Evolutionary conservation across 805 yeast species (phyloP).

Genomic region (Metschnikowia orientalis): DNA sequence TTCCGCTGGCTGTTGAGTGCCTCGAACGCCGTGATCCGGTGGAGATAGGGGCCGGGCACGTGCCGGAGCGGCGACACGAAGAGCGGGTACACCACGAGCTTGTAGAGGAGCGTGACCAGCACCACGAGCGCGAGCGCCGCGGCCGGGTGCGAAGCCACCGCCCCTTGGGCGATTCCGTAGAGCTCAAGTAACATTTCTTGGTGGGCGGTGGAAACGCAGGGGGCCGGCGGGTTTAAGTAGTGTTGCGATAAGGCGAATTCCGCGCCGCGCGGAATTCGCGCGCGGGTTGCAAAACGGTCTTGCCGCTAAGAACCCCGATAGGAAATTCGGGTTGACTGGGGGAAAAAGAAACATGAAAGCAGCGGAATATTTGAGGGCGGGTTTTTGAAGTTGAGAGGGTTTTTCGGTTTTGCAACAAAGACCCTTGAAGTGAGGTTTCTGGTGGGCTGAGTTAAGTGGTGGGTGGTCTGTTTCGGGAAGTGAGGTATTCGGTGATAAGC

Average conservation of each 20-base stretch:
- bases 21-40: slow-evolving; percentile 40
- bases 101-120: slow-evolving; percentile 26
- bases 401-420: too few species aligned
- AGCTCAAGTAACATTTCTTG: slow-evolving; percentile 10
- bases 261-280: slow-evolving; percentile 5
- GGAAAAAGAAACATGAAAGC: too few species aligned
- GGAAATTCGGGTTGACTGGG: too few species aligned
- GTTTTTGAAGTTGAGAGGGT: too few species aligned
- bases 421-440: too few species aligned
- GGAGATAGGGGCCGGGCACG: slow-evolving; percentile 57
- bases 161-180: not conserved
- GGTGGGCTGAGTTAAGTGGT: too few species aligned
- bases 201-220: not conserved
- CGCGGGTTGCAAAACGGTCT: too few species aligned
- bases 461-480: too few species aligned
- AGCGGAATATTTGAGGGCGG: too few species aligned
- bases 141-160: slow-evolving; percentile 1
- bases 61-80: slow-evolving; percentile 44
- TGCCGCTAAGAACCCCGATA: too few species aligned
- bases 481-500: too few species aligned
- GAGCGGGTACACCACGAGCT: slow-evolving; percentile 43
- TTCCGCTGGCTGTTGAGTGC: slow-evolving; percentile 42
- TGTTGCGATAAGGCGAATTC: slow-evolving; percentile 6
- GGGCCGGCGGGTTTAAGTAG: not conserved
- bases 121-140: slow-evolving; percentile 3